A percentile compares a stretch with the other conserved stretches of the same genome.
phyloP scores from a whole-genome alignment of 352 stramenopile species.

The Elongisporangium prolatum region DNA sequence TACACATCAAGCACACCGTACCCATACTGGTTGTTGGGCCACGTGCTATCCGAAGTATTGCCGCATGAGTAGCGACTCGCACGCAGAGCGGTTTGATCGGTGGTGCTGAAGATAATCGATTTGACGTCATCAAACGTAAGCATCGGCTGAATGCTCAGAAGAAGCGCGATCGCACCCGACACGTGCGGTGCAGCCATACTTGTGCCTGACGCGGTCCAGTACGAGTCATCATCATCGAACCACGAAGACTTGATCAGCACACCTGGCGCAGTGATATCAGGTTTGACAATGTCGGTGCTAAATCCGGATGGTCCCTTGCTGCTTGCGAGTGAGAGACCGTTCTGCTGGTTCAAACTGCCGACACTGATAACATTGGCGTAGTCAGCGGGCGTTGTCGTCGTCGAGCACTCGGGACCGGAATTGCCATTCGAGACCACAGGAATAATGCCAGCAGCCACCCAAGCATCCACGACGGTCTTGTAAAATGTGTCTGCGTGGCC shows the following conservation, averaged over 20 bases:
- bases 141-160: conserved; percentile 25
- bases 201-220: conserved; percentile 33
- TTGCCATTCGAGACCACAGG: conserved; percentile 41
- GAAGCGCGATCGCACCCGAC: conserved; percentile 32
- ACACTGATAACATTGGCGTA: conserved; percentile 32
- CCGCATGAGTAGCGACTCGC: conserved; percentile 16
- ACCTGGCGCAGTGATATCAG: conserved; percentile 38
- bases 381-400: conserved; percentile 24
- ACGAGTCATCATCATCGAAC: conserved; percentile 27
- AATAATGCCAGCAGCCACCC: conserved; percentile 35
- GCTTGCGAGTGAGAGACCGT: conserved; percentile 23
- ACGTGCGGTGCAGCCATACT: conserved; percentile 46
- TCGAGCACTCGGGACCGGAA: conserved; percentile 19
- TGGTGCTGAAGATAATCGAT: no score
- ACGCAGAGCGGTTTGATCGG: no score
- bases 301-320: conserved; percentile 21
- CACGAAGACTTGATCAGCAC: conserved; percentile 27
- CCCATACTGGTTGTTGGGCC: conserved; percentile 59
- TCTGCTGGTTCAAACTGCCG: conserved; percentile 18
- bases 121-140: conserved; percentile 25
- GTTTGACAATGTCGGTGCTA: conserved; percentile 22
- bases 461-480: conserved; percentile 25
- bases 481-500: conserved; percentile 18
- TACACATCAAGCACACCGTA: conserved; percentile 43
- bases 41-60: conserved; percentile 18